Conservation (phyloP, 2,329 filamentous ascomycete species). For the Ceratocystis ficicola region DNA sequence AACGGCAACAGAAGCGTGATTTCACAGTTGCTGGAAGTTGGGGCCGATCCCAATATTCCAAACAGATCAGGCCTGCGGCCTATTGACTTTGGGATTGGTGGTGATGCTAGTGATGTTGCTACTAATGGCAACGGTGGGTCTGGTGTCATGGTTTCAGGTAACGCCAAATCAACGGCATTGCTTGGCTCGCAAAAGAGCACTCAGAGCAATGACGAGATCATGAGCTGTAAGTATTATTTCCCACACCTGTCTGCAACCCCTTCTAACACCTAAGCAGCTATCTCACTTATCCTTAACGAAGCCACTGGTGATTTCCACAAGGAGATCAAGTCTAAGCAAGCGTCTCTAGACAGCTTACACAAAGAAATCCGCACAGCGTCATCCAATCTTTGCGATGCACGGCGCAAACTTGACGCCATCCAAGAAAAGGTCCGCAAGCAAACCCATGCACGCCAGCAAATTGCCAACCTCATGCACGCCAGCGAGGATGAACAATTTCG, state of each 20-base stretch:
- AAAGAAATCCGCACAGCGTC: slow-evolving; percentile 69
- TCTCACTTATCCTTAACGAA: slow-evolving; percentile 69
- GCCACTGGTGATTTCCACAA: slow-evolving; percentile 67
- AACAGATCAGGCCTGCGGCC: slow-evolving; percentile 83
- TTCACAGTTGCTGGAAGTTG: slow-evolving; percentile 89
- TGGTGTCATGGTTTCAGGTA: slow-evolving; percentile 19
- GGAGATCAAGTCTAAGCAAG: slow-evolving; percentile 73
- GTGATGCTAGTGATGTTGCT: slow-evolving; percentile 41
- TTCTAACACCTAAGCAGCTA: slow-evolving; percentile 43
- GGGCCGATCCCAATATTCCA: slow-evolving; percentile 80
- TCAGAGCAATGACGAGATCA: slow-evolving; percentile 68
- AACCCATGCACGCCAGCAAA: slow-evolving; percentile 56
- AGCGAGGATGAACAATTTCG: slow-evolving; percentile 55
- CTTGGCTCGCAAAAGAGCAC: slow-evolving; percentile 41
- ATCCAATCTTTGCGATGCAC: slow-evolving; percentile 62
- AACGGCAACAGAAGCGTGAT: slow-evolving; percentile 93
- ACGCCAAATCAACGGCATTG: slow-evolving; percentile 30
- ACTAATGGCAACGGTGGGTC: slow-evolving; percentile 32
- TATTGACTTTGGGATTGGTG: slow-evolving; percentile 86
- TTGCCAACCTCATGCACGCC: slow-evolving; percentile 64
- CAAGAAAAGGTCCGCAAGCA: slow-evolving; percentile 52
- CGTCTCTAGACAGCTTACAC: slow-evolving; percentile 70
- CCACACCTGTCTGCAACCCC: not conserved
- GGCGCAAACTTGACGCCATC: slow-evolving; percentile 58
- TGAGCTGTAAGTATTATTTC: slow-evolving; percentile 50